These are phyloP conservation scores for Citrullus mucosospermus DNA, from an alignment of 306 rosid species.

Conservation along the genomic window DNA sequence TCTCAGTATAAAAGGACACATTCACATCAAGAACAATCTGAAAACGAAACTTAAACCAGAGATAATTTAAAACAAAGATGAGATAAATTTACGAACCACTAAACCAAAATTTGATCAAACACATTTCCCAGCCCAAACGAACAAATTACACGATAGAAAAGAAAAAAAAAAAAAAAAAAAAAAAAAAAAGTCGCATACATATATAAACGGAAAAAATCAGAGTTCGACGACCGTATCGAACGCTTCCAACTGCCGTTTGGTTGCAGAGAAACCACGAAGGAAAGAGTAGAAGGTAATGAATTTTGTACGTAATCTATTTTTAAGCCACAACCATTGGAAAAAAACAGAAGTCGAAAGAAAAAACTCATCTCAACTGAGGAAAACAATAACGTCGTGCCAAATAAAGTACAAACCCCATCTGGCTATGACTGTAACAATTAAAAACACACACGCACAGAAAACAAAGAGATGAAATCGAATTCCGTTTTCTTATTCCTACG, in stretches of 20 bases:
- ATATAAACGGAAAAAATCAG: background rate
- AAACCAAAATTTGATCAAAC: background rate
- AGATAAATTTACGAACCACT: background rate
- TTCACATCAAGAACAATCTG: background rate
- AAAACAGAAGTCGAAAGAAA: background rate
- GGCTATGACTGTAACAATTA: background rate
- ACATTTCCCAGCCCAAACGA: background rate
- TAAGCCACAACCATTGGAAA: background rate
- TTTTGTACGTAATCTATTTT: background rate
- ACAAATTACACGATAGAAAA: background rate
- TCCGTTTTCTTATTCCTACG: background rate
- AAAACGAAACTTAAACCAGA: background rate
- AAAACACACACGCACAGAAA: background rate
- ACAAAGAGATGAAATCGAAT: background rate
- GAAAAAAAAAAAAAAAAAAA: too few relatives aligned
- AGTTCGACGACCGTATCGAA: background rate
- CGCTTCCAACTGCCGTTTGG: constrained; percentile 1
- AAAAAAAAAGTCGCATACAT: background rate
- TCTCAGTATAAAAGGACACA: background rate
- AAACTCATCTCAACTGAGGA: background rate
- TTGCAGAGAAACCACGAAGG: background rate
- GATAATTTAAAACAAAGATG: background rate
- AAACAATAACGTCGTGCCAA: background rate
- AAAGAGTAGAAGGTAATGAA: background rate
- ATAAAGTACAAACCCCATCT: background rate